Base-by-base conservation (phyloP, 176 grass and related monocot genomes). In the Alloteropsis semialata region DNA sequence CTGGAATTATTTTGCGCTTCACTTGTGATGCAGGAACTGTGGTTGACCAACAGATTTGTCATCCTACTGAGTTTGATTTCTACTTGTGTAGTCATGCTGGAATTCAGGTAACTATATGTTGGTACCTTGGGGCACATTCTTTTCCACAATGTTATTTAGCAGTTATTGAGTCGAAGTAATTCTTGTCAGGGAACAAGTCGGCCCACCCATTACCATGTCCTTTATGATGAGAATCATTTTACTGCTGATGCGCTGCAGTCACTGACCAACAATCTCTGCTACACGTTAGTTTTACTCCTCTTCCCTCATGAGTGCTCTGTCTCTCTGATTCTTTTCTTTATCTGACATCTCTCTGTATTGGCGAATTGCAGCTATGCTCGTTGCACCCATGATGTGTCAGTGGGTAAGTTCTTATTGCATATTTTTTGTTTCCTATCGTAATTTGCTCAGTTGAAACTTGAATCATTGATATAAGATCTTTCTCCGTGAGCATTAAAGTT, bases 81-180 rank as follows among this genome's bases (percentile, higher is more conserved):
- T 94, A 92, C 81, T 77, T 98, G 13, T 98, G 95, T 51, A 98
- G 92, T 48, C 95, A 98, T 93, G 92, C 95, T 80, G 95, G 92
- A 48, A 98, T 94, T 34, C 86, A 94, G 88, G 95, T 98, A 82
- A 74, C 5, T 51, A 18, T 16, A 14, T 78, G 32, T 27, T 62
- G 18, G 2, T n/a, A 33, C 33, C 41, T 69, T 2, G 21, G 21
- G 62, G 39, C 14, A 51, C 2, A 24, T 28, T 14, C 1, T 60
- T 79, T 17, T 44, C 21, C 10, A 39, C 5, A 24, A 21, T 14
- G 41, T 3, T 0, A 14, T 65, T 81, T 61, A 10, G 30, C 24
- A 13, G 10, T 32, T 66, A 57, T 72, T 86, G 14, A 28, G 54
- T 37, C 17, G 43, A 28, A 41, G 63, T 67, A 32, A 74, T 93